Evolutionary conservation across 257 asterid species (phyloP).

Genomic region (Perilla frutescens): DNA sequence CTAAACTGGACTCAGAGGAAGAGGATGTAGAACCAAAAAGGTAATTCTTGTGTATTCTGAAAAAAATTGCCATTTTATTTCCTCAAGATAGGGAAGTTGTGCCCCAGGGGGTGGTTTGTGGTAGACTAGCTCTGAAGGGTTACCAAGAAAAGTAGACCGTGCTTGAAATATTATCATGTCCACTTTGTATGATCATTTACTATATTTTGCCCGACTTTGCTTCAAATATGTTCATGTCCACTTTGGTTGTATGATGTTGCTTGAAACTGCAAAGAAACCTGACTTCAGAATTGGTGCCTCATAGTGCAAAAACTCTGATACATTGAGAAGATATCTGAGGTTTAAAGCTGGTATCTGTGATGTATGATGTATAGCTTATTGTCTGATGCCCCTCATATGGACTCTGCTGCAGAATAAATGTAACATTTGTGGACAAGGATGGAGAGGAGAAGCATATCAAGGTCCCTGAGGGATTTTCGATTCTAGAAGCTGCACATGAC

Average conservation of each 20-base stretch:
- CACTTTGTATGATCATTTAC: not conserved
- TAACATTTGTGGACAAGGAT: conserved; percentile 83
- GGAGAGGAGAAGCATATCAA: conserved; percentile 77
- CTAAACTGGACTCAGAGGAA: conserved; percentile 41
- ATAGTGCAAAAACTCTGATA: not conserved
- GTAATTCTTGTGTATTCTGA: conserved; percentile 35
- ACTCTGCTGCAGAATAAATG: conserved; percentile 64
- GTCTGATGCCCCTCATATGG: conserved; percentile 19
- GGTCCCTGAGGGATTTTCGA: conserved; percentile 87
- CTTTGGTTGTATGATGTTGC: not conserved
- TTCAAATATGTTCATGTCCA: not conserved
- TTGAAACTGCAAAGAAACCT: conserved; percentile 15
- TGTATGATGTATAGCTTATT: not conserved
- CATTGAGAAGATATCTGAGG: conserved; percentile 3
- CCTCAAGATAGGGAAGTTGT: not conserved
- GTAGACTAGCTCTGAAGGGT: not conserved
- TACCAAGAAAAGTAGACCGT: no score
- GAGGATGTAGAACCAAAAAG: conserved; percentile 47
- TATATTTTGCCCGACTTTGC: not conserved
- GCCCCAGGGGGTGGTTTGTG: not conserved
- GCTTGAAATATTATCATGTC: not conserved
- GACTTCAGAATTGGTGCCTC: conserved; percentile 6
- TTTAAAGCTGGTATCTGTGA: conserved; percentile 2
- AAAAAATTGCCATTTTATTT: conserved; percentile 1
- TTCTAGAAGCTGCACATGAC: conserved; percentile 94